Evolutionary conservation across 371 early-diverging fungal genomes (phyloP), one percentile per base, ranked within the genome.

Genomic region (Chytridiales sp.): DNA sequence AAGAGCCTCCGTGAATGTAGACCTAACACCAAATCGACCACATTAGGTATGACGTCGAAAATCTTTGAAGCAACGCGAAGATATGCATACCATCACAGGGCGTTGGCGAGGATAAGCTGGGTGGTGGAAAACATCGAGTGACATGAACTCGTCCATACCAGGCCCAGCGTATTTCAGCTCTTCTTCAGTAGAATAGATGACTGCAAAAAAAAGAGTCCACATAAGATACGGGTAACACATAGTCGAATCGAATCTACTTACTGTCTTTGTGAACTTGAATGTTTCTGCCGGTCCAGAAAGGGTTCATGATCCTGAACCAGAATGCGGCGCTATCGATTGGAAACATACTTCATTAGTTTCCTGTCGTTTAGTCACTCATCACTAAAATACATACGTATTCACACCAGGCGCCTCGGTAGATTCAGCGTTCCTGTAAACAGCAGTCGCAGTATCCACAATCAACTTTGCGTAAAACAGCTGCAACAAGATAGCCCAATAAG

Each of bases 1-100:
- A 86, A 9, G 74, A 76, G 26, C 85, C 85, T 13, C 82, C 84
- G 65, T 85, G 87, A 38, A 83, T 68, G 61, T 80, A 81, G 43
- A 85, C 60, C 82, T 53, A 49, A 27, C 36, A 34, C 29, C 5
- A 9, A 31, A 35, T 22, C n/a, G n/a, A 3, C 39, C 26, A 26
- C 6, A 22, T 30, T 41, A 34, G 27, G 39, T 21, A 44, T 19
- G 26, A 32, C 43, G 32, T n/a, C 0, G 26, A 17, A 32, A 51
- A 21, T 8, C 19, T 41, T 39, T 26, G 24, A 31, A n/a, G 9
- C 21, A 24, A 11, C 15, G 36, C 22, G 36, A 17, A 46, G 9
- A 31, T 48, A 21, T n/a, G 53, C 64, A 27, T 51, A 81, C 74
- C 44, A 83, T 60, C 11, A 83, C 79, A 36, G 83, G 83, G n/a